These are phyloP conservation scores for Cercospora nicotianae DNA, from an alignment of 2,329 filamentous ascomycete species.

Conservation along the genomic window DNA sequence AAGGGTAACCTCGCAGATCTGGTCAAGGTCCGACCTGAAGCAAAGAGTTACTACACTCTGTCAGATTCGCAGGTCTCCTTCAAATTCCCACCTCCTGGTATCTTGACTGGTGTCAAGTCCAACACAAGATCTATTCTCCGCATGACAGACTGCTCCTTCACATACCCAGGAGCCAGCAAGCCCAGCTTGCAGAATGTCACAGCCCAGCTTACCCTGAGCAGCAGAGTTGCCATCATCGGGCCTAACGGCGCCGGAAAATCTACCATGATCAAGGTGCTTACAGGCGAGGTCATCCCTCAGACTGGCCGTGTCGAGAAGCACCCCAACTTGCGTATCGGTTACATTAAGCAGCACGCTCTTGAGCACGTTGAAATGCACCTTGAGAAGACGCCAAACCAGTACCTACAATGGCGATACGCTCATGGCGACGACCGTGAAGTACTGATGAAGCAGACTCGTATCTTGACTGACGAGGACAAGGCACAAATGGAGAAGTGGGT, in stretches of 20 bases:
- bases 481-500: constrained; percentile 89
- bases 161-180: constrained; percentile 87
- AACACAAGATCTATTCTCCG: constrained; percentile 90
- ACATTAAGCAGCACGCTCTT: constrained; percentile 98
- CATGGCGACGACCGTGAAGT: constrained; percentile 97
- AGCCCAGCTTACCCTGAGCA: constrained; percentile 85
- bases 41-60: constrained; percentile 96
- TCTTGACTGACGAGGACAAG: constrained; percentile 80
- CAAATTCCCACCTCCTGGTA: constrained; percentile 96
- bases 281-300: constrained; percentile 84
- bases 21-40: constrained; percentile 86
- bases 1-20: constrained; percentile 81
- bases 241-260: constrained; percentile 98
- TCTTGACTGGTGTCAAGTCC: constrained; percentile 92
- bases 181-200: constrained; percentile 85
- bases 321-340: constrained; percentile 96
- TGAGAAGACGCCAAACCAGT: constrained; percentile 98
- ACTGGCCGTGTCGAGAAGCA: constrained; percentile 93
- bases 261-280: constrained; percentile 95
- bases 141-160: constrained; percentile 87
- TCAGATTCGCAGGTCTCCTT: constrained; percentile 87
- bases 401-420: constrained; percentile 96
- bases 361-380: constrained; percentile 99
- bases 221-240: constrained; percentile 92
- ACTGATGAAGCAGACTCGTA: constrained; percentile 93